Conservation (phyloP, 179 eudicot species). For the Pouteria campechiana region DNA sequence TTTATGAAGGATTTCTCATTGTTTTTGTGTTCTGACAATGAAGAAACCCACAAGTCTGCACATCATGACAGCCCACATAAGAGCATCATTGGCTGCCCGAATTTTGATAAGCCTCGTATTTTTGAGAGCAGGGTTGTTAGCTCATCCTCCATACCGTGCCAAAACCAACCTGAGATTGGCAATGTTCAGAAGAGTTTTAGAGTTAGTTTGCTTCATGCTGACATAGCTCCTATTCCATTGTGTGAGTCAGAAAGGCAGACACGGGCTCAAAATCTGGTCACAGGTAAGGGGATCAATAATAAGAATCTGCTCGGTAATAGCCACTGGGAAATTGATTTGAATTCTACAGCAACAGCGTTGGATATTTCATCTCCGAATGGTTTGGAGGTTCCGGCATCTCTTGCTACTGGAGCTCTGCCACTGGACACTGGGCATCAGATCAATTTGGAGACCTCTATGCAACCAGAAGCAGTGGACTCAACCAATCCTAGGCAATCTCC, state of each 20-base stretch:
- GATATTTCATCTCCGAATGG: conserved; percentile 15
- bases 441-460: conserved; percentile 2
- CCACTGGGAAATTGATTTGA: conserved; percentile 30
- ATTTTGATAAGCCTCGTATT: conserved; percentile 2
- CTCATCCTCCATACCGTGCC: background rate
- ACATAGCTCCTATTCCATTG: too few species aligned
- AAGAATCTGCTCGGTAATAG: conserved; percentile 5
- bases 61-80: background rate
- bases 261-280: conserved; percentile 2
- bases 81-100: conserved; percentile 8
- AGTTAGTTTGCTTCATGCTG: background rate
- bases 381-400: conserved; percentile 25
- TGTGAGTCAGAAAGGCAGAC: background rate
- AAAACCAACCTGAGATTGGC: background rate
- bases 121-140: background rate
- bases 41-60: background rate
- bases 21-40: background rate
- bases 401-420: too few species aligned
- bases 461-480: background rate
- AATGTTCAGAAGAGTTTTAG: background rate
- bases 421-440: too few species aligned
- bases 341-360: conserved; percentile 21
- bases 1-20: background rate
- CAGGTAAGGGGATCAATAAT: background rate
- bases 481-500: background rate